These are phyloP conservation scores for Paramyrothecium roridum DNA, from an alignment of 2,329 filamentous ascomycete genomes.

Conservation along the genomic window DNA sequence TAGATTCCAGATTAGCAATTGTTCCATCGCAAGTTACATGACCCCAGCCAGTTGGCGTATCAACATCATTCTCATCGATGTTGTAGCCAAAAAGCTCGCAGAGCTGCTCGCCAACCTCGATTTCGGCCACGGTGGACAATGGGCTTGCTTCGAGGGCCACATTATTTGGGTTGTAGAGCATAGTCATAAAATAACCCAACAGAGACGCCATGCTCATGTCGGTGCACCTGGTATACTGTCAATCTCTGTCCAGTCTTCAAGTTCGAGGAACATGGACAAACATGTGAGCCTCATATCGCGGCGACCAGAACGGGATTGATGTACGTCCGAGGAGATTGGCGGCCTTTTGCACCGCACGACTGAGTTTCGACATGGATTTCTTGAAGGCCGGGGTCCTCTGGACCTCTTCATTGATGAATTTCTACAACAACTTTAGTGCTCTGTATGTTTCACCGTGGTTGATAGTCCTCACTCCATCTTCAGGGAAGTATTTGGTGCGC, in stretches of 20 bases:
- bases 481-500: slow-evolving; percentile 28
- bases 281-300: slow-evolving; percentile 46
- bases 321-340: slow-evolving; percentile 35
- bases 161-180: slow-evolving; percentile 50
- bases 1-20: slow-evolving; percentile 44
- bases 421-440: neutral
- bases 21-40: slow-evolving; percentile 43
- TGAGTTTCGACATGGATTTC: slow-evolving; percentile 26
- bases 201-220: slow-evolving; percentile 39
- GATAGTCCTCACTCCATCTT: slow-evolving; percentile 28
- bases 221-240: slow-evolving; percentile 15
- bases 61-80: slow-evolving; percentile 19
- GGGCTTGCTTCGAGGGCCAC: slow-evolving; percentile 43
- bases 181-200: slow-evolving; percentile 45
- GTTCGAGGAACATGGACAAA: slow-evolving; percentile 5
- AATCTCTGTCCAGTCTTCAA: too few species aligned
- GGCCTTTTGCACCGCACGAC: slow-evolving; percentile 28
- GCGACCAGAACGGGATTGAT: slow-evolving; percentile 43
- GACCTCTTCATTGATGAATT: slow-evolving; percentile 32
- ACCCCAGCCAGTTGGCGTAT: slow-evolving; percentile 30
- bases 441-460: too few species aligned
- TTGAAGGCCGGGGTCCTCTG: slow-evolving; percentile 30
- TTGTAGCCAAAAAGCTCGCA: slow-evolving; percentile 44
- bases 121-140: slow-evolving; percentile 39
- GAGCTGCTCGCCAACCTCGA: slow-evolving; percentile 40